These are phyloP conservation scores for Epichloe gansuensis DNA, from an alignment of 2,329 filamentous ascomycete genomes.

Conservation along the genomic window DNA sequence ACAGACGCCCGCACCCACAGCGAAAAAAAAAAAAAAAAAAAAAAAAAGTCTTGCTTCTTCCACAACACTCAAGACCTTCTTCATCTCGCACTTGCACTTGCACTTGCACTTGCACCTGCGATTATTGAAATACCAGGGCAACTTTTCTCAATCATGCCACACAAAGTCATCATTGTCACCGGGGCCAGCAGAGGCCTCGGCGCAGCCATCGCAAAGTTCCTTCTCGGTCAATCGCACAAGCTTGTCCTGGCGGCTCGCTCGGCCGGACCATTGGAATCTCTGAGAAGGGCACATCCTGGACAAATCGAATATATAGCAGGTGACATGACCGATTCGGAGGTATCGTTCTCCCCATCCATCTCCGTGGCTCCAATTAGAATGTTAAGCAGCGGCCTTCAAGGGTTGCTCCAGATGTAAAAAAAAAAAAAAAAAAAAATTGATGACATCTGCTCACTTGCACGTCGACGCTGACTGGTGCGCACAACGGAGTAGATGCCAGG, in stretches of 20 bases:
- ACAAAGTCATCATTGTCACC: conserved; percentile 59
- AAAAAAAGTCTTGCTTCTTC: neutral
- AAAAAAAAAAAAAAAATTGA: neutral
- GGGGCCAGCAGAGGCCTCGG: conserved; percentile 54
- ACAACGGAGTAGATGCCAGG: conserved; percentile 35
- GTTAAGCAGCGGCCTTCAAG: too few relatives aligned
- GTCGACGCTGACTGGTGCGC: neutral
- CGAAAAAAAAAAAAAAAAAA: too few relatives aligned
- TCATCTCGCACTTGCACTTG: neutral
- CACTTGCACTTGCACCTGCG: too few relatives aligned
- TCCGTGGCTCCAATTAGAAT: neutral
- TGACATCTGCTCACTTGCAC: neutral
- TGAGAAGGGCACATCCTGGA: conserved; percentile 38
- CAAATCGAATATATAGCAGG: conserved; percentile 45
- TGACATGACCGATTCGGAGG: conserved; percentile 42
- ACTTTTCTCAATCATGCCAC: conserved; percentile 11
- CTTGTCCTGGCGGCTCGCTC: conserved; percentile 48
- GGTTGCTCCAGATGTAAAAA: neutral
- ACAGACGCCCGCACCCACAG: too few relatives aligned
- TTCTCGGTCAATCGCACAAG: conserved; percentile 43
- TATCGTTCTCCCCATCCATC: conserved; percentile 12
- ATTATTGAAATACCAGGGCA: neutral
- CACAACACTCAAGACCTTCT: neutral
- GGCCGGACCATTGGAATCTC: conserved; percentile 31
- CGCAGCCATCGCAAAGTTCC: conserved; percentile 38